Base-by-base conservation (phyloP, 495 filamentous ascomycete genomes). In the Ramalina intermedia region DNA sequence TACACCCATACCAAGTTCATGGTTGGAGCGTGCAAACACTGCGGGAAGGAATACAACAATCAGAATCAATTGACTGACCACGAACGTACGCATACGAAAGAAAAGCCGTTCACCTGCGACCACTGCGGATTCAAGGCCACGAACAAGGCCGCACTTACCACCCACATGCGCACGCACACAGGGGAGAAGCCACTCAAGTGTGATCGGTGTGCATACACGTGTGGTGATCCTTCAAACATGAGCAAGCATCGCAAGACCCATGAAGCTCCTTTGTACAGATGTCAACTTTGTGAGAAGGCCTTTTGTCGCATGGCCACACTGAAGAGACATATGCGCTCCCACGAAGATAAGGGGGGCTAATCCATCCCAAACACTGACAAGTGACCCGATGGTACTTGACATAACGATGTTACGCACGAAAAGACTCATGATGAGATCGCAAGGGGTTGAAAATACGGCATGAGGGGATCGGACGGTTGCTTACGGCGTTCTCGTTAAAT, bases 111-210 rank as follows among this genome's bases (percentile, higher is more conserved):
- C 46, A 64, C 55, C 24, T 74, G 71, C 52, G 56, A 64, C 14
- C 52, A 64, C 13, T 74, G 71, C 46, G 65, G 61, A 2, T 72
- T 68, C 48, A 60, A 62, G 14, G 72, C 71, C 26, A 70, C 70
- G 3, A 70, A 71, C 49, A 72, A 69, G 48, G 72, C 69, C 41
- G 67, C 70, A 50, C 59, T 39, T 17, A 24, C 71, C 63, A 75
- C 69, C 5, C 71, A 75, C 52, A 69, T 66, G 29, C 66, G 71
- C 37, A 73, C 66, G 2, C 71, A 75, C 43, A 71, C 68, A 2
- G 69, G 69, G 36, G 70, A 72, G 40, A 75, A 75, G 51, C 71
- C 69, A 3, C 67, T 73, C 46, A 68, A 68, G 42, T 75, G 71
- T 27, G 45, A 51, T 5, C 20, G 40, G 14, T 58, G 55, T 38